phyloP scores from a whole-genome alignment of 805 yeast species.

The Saturnispora galanensis region DNA sequence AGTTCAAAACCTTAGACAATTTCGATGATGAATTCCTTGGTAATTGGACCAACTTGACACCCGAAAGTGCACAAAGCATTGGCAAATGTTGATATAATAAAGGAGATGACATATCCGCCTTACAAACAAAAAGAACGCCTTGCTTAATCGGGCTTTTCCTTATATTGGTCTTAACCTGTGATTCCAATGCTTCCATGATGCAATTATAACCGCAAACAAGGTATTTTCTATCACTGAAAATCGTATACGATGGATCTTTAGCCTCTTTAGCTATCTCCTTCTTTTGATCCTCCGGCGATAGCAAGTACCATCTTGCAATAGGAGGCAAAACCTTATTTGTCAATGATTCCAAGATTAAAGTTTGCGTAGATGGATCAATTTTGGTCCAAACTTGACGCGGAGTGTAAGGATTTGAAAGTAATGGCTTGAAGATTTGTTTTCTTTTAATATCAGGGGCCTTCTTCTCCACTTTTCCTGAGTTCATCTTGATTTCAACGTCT shows the following conservation, averaged over 20 bases:
- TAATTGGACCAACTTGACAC: constrained; percentile 49
- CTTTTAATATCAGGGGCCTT: constrained; percentile 39
- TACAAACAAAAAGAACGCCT: constrained; percentile 48
- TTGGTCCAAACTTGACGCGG: constrained; percentile 33
- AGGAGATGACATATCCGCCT: constrained; percentile 30
- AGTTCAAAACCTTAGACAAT: constrained; percentile 13
- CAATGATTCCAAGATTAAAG: constrained; percentile 22
- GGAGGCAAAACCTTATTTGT: constrained; percentile 9
- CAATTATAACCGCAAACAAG: constrained; percentile 46
- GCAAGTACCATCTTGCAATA: constrained; percentile 14
- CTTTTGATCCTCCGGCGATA: constrained; percentile 20
- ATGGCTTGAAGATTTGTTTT: constrained; percentile 52
- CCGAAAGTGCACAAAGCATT: constrained; percentile 38
- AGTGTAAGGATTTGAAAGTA: constrained; percentile 55
- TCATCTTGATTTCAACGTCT: not conserved
- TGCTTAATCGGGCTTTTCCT: constrained; percentile 6
- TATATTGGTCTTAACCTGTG: constrained; percentile 27
- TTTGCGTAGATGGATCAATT: constrained; percentile 25
- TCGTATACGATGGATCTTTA: not conserved
- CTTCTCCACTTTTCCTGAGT: not conserved
- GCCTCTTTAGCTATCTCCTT: constrained; percentile 18
- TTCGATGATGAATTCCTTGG: constrained; percentile 35
- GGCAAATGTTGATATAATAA: constrained; percentile 52
- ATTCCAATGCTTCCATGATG: constrained; percentile 39
- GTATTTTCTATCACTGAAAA: constrained; percentile 7